These are phyloP conservation scores for Galerina marginata DNA, from an alignment of 768 basidiomycete genomes.

Conservation along the genomic window DNA sequence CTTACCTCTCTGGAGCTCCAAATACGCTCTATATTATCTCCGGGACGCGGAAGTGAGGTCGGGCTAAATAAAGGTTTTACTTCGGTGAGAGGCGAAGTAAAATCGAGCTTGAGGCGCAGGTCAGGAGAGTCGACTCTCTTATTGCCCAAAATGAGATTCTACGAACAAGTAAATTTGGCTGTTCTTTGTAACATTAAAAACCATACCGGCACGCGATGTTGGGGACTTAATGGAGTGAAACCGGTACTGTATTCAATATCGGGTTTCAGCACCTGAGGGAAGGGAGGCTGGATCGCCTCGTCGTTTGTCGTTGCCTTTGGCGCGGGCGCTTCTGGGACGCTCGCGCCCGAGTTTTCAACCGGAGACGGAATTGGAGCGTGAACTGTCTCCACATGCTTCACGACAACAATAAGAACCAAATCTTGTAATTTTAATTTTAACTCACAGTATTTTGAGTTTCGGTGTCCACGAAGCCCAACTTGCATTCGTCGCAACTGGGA, in stretches of 20 bases:
- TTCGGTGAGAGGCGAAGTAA: constrained; percentile 37
- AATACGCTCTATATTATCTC: constrained; percentile 33
- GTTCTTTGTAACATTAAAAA: background rate
- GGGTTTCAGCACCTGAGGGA: background rate
- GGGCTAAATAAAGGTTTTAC: constrained; percentile 41
- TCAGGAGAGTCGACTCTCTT: constrained; percentile 33
- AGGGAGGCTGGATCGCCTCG: too few relatives aligned
- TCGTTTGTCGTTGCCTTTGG: too few relatives aligned
- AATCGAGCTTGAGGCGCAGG: constrained; percentile 31
- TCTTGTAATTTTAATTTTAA: background rate
- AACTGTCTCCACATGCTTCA: constrained; percentile 23
- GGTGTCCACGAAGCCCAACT: constrained; percentile 45
- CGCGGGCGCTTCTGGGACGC: too few relatives aligned
- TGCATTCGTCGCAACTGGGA: constrained; percentile 50
- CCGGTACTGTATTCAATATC: constrained; percentile 23
- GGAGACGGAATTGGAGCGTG: constrained; percentile 12
- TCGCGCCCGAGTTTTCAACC: too few relatives aligned
- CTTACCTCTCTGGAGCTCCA: constrained; percentile 41
- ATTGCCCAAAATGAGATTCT: constrained; percentile 31
- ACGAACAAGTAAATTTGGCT: background rate
- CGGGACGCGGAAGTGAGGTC: constrained; percentile 37
- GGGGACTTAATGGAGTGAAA: constrained; percentile 31
- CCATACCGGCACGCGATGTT: constrained; percentile 29
- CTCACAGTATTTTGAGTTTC: constrained; percentile 42
- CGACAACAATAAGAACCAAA: background rate